A percentile compares a stretch with the other conserved stretches of the same genome.
Conservation (phyloP, 2,329 filamentous ascomycete species). For the Stagonosporopsis vannaccii region DNA sequence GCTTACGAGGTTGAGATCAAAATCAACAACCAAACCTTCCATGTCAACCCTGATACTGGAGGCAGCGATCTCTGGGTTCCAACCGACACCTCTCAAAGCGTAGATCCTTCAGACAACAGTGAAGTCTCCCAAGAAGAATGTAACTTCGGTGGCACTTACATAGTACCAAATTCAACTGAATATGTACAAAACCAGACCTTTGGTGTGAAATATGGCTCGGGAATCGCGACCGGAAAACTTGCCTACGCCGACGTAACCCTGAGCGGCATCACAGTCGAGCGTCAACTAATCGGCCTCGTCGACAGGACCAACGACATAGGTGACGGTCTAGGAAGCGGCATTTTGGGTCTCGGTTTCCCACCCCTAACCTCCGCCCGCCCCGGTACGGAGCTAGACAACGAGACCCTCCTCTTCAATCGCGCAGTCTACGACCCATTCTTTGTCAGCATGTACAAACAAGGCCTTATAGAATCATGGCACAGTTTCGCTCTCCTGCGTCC, state of each 20-base stretch:
- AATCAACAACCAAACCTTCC: slow-evolving; percentile 7
- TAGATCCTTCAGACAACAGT: neutral
- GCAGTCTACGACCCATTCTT: slow-evolving; percentile 2
- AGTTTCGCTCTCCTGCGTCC: slow-evolving; percentile 5
- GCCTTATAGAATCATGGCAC: slow-evolving; percentile 5
- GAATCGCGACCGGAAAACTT: slow-evolving; percentile 1
- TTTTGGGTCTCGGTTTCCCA: slow-evolving; percentile 6
- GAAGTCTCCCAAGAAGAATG: slow-evolving; percentile 3
- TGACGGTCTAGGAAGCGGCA: slow-evolving; percentile 3
- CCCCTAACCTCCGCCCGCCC: slow-evolving; percentile 6
- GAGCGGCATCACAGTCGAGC: neutral
- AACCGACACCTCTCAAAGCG: neutral
- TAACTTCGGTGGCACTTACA: neutral
- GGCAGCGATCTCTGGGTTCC: slow-evolving; percentile 10
- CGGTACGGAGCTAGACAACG: slow-evolving; percentile 2
- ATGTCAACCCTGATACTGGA: slow-evolving; percentile 3
- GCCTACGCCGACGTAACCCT: slow-evolving; percentile 6
- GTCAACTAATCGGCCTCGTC: slow-evolving; percentile 4
- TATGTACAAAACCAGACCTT: slow-evolving; percentile 8
- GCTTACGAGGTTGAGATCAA: neutral
- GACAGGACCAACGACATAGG: slow-evolving; percentile 6
- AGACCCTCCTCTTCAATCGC: neutral
- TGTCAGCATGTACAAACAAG: slow-evolving; percentile 9
- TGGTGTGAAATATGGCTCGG: slow-evolving; percentile 6
- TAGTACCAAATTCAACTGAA: slow-evolving; percentile 4